These are phyloP conservation scores for Hortiboletus flavorubellus DNA, from an alignment of 768 basidiomycete genomes.

Conservation along the genomic window DNA sequence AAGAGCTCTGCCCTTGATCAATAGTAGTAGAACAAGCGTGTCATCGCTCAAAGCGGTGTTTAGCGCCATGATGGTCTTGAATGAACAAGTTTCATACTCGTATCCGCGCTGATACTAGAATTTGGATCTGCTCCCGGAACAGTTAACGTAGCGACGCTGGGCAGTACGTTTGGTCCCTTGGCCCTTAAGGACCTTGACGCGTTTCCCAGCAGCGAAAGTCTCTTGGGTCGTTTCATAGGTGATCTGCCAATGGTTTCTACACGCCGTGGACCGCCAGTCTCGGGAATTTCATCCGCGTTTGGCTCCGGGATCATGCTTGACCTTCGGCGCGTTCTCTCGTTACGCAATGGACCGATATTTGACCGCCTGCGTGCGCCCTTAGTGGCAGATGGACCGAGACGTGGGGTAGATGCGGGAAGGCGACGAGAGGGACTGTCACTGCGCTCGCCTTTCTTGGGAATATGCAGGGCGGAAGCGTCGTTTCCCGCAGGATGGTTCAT, in stretches of 20 bases:
- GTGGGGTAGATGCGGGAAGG: conserved; percentile 44
- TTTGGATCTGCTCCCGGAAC: conserved; percentile 41
- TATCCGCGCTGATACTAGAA: conserved; percentile 40
- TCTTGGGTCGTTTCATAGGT: conserved; percentile 58
- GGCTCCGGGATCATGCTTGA: conserved; percentile 80
- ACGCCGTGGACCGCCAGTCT: conserved; percentile 38
- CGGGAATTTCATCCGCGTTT: conserved; percentile 34
- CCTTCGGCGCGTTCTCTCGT: conserved; percentile 67
- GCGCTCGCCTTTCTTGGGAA: conserved; percentile 36
- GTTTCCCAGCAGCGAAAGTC: conserved; percentile 50
- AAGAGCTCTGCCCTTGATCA: conserved; percentile 11
- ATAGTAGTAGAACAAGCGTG: conserved; percentile 7
- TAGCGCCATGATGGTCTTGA: conserved; percentile 59
- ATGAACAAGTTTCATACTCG: conserved; percentile 41
- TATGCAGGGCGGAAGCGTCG: conserved; percentile 19
- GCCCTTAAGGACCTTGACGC: conserved; percentile 34
- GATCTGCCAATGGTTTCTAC: conserved; percentile 42
- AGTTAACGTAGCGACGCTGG: conserved; percentile 30
- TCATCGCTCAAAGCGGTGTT: conserved; percentile 15
- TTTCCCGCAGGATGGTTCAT: conserved; percentile 46
- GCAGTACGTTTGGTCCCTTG: conserved; percentile 32
- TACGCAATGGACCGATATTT: conserved; percentile 71
- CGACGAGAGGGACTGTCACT: conserved; percentile 49
- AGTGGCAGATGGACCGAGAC: conserved; percentile 29
- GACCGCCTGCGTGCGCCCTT: conserved; percentile 59